Evolutionary conservation across 768 basidiomycete species (phyloP).

Genomic region (Porpolomopsis calyptriformis): DNA sequence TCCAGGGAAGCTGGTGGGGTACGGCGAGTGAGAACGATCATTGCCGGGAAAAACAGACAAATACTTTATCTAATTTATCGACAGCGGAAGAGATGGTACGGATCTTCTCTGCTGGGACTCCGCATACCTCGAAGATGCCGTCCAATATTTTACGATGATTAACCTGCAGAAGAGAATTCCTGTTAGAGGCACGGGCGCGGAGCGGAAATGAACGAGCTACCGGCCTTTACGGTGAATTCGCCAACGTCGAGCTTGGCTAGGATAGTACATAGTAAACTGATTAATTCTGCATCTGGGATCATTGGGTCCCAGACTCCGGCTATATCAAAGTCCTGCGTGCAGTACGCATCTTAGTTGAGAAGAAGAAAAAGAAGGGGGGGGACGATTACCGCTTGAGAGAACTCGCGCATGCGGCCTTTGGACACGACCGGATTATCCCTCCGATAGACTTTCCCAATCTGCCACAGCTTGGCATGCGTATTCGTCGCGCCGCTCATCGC

Average conservation of each 20-base stretch:
- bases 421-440: constrained; percentile 95
- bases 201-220: not conserved
- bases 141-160: constrained; percentile 97
- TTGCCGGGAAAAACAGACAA: constrained; percentile 7
- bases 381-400: constrained; percentile 79
- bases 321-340: constrained; percentile 83
- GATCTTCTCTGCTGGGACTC: constrained; percentile 83
- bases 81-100: constrained; percentile 91
- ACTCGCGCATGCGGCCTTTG: constrained; percentile 98
- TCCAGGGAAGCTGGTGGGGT: constrained; percentile 62
- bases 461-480: constrained; percentile 79
- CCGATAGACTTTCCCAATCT: constrained; percentile 97
- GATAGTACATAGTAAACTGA: constrained; percentile 73
- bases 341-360: not conserved
- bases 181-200: not conserved
- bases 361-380: not conserved
- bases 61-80: constrained; percentile 95
- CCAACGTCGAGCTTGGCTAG: constrained; percentile 79
- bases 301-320: constrained; percentile 88
- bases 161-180: constrained; percentile 38
- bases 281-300: constrained; percentile 92
- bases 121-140: constrained; percentile 93
- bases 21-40: too few species aligned
- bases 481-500: constrained; percentile 88
- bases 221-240: constrained; percentile 87